Conservation (phyloP, 345 rosid genomes). For the Alliaria petiolata region DNA sequence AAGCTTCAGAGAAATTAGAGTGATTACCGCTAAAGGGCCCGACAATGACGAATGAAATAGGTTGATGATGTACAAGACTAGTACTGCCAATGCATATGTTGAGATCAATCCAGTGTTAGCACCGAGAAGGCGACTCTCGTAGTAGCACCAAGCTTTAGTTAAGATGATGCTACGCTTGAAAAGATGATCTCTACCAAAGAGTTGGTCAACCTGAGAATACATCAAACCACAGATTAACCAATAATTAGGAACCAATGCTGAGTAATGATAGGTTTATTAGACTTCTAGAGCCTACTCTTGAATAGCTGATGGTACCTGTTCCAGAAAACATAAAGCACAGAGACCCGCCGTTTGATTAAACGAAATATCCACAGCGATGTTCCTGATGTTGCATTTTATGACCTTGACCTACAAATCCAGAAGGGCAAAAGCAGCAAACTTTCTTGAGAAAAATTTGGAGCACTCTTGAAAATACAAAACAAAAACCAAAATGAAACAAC, state of each 20-base stretch:
- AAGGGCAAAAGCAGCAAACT: slow-evolving; percentile 2
- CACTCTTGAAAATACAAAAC: not conserved
- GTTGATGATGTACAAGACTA: slow-evolving; percentile 74
- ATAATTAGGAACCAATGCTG: not conserved
- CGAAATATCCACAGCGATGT: slow-evolving; percentile 74
- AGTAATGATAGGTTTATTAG: not conserved
- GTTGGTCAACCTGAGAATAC: slow-evolving; percentile 55
- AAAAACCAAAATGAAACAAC: not conserved
- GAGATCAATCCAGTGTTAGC: slow-evolving; percentile 81
- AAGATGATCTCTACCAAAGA: slow-evolving; percentile 69
- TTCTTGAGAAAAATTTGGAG: not conserved
- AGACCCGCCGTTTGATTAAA: slow-evolving; percentile 80
- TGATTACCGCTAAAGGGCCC: slow-evolving; percentile 74
- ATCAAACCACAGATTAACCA: not conserved
- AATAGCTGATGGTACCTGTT: slow-evolving; percentile 47
- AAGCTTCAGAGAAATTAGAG: slow-evolving; percentile 11
- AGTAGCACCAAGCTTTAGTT: slow-evolving; percentile 93
- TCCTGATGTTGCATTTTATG: slow-evolving; percentile 59
- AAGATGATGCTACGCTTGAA: slow-evolving; percentile 78
- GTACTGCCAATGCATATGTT: slow-evolving; percentile 76
- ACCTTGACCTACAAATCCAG: slow-evolving; percentile 64
- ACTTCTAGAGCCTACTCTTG: not conserved
- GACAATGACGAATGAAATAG: slow-evolving; percentile 58
- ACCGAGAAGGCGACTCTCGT: slow-evolving; percentile 92
- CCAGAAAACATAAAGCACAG: slow-evolving; percentile 67